Evolutionary conservation across 495 filamentous ascomycete genomes (phyloP), one percentile per base, ranked within the genome.

Genomic region (Trichoderma erinaceum): DNA sequence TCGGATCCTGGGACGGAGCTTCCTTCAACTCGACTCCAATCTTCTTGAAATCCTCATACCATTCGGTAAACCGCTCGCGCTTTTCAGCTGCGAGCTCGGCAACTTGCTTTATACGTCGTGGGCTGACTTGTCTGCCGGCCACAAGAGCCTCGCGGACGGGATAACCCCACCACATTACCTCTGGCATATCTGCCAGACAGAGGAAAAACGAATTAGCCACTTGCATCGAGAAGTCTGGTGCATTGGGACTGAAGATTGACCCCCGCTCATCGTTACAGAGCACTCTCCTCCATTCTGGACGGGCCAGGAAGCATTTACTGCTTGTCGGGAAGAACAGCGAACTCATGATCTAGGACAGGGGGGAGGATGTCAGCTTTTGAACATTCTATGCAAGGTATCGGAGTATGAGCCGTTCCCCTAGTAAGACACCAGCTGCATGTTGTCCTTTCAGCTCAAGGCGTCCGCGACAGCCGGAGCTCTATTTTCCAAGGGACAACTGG

Each of bases 301-400:
- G 58, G 25, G 71, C 67, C 2, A 72, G 66, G 35, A 72, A 72
- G 48, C 68, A 72, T 38, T 70, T 68, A 27, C 68, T 35, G 29
- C 50, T 52, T 1, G 44, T 52, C 6, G 63, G 41, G 18, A 63
- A 63, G 69, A 72, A 72, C 23, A 72, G 58, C 44, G 38, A 67
- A 5, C 69, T 63, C 69, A 70, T 70, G n/a, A 72, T 65, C 69
- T 70, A 66, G 6, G 29, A 8, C 56, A 29, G 7, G 23, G 16
- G 10, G 16, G 41, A 32, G 21, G 3, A 29, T 12, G 63, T 41
- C 35, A 41, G 63, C 63, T 12, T 25, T 29, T 61, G 56, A 3
- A 61, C 5, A 21, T 10, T 61, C 7, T 16, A 61, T 5, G 56
- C 21, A 52, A 16, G 48, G 48, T 21, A n/a, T 52, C 48, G 48